These are phyloP conservation scores for Penicillium subrubescens DNA, from an alignment of 495 filamentous ascomycete species.

Conservation along the genomic window DNA sequence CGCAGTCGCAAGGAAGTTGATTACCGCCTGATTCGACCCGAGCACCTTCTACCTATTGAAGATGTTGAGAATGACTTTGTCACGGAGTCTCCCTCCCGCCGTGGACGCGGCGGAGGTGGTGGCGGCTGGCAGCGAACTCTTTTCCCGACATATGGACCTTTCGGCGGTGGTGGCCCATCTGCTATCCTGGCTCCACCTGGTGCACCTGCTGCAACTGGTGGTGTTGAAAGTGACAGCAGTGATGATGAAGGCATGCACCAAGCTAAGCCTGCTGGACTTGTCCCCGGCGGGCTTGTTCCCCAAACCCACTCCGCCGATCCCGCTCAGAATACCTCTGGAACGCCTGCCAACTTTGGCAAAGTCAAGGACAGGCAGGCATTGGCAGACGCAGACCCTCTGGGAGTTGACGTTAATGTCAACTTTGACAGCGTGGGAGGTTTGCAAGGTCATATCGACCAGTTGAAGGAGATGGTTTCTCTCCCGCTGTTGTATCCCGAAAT, in stretches of 20 bases:
- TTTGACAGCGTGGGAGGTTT: constrained; percentile 92
- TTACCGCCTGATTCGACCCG: constrained; percentile 76
- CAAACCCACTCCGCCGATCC: constrained; percentile 68
- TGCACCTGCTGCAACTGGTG: constrained; percentile 68
- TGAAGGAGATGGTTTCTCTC: constrained; percentile 97
- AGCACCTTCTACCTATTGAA: constrained; percentile 63
- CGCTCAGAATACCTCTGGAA: constrained; percentile 61
- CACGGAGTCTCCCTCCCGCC: constrained; percentile 68
- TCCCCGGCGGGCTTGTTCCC: constrained; percentile 55
- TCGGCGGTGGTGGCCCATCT: constrained; percentile 77
- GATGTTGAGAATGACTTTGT: constrained; percentile 64
- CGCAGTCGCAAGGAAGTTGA: constrained; percentile 64
- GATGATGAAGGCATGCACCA: constrained; percentile 78
- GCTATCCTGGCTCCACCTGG: constrained; percentile 78
- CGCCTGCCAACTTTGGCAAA: constrained; percentile 85
- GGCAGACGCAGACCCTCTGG: constrained; percentile 91
- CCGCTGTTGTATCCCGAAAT: constrained; percentile 93
- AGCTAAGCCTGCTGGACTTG: constrained; percentile 61
- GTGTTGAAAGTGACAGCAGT: constrained; percentile 92
- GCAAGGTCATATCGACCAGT: constrained; percentile 87
- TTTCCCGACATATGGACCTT: constrained; percentile 86
- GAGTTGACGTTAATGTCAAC: constrained; percentile 85
- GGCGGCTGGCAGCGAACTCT: constrained; percentile 74
- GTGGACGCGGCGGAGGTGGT: constrained; percentile 54
- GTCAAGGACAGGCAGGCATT: constrained; percentile 78